Evolutionary conservation across 306 rosid genomes (phyloP), one percentile per base, ranked within the genome.

Genomic region (Ammopiptanthus mongolicus): DNA sequence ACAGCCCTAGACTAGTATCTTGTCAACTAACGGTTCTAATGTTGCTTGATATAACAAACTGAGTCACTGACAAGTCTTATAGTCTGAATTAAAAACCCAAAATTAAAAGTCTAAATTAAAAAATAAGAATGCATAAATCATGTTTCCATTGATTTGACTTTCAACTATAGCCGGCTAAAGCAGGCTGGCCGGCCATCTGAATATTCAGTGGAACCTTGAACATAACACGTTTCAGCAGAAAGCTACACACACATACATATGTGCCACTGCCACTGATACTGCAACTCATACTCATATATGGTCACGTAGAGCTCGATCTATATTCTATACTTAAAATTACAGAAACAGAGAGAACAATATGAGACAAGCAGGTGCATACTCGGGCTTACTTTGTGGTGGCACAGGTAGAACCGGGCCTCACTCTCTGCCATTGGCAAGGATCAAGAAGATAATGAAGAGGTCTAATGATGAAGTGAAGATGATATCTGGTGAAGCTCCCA

Each of bases 311-410:
- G 17, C 3, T 11, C 8, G 23, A 23, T 8, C 8, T 56, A 23
- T 8, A 56, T 14, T 56, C 10, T 10, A 10, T 3, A 13, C 17
- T 11, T 56, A 18, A 34, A 18, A 60, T 2, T 34, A 23, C 17
- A 15, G 28, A 36, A 29, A 8, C 15, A 10, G 5, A 63, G 14
- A 6, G 10, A 22, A 51, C 17, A 39, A n/a, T 37, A 87, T 84
- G 91, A 85, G 91, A 77, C 94, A 87, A 83, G 83, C 94, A 0
- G 89, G 94, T 59, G 70, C 68, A 25, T 89, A 87, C 67, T 89
- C 94, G 3, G 88, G 90, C 7, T 36, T 83, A 76, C 66, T 80
- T 42, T 31, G 75, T 4, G 83, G 86, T 6, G 83, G 87, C 8
- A 29, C 65, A 17, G 67, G 79, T 57, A 67, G 53, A 34, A 83